Base-by-base conservation (phyloP, 2,329 filamentous ascomycete species). In the Colletotrichum spinosum region DNA sequence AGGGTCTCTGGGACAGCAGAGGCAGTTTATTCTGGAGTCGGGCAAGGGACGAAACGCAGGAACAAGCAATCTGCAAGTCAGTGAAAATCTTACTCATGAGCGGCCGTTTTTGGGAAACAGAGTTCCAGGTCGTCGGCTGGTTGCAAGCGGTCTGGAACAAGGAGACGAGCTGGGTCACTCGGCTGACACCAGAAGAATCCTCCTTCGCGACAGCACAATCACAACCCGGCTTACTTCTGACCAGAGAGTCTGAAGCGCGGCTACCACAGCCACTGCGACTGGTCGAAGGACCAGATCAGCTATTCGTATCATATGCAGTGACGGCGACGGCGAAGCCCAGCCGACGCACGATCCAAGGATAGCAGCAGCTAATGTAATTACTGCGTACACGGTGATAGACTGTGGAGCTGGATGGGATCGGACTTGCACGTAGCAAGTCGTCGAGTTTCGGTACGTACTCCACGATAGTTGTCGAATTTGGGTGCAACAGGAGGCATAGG, bases 91-190 rank as follows among this genome's bases (percentile, higher is more conserved):
- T 55, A 65, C 57, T 55, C 57, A 62, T 35, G 57, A 65, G 62
- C 62, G 51, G 62, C 62, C 46, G 46, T 62, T 62, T 52, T 13
- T 55, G 38, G 50, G 38, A 45, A 42, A 15, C 51, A 55, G 46
- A 65, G 51, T 61, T 65, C 42, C 33, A 37, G 58, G 17, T 49
- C 44, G 39, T 25, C 56, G 35, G 37, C 15, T 50, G 38, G 17
- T 59, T 34, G 55, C 50, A 64, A 54, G 57, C 51, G 62, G 62
- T 55, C 60, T 64, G 55, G 60, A 60, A 44, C n/a, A 37, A 54
- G 39, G 42, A 10, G 6, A 38, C 34, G 34, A 11, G 39, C 9
- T 12, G 39, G n/a, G 38, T 38, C 25, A 25, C 25, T 25, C 25
- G 46, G 38, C 56, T 17, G 17, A 35, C 34, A 50, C 44, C 44